Evolutionary conservation across 2,329 filamentous ascomycete genomes (phyloP), one percentile per base, ranked within the genome.

Genomic region (Claviceps fusiformis): DNA sequence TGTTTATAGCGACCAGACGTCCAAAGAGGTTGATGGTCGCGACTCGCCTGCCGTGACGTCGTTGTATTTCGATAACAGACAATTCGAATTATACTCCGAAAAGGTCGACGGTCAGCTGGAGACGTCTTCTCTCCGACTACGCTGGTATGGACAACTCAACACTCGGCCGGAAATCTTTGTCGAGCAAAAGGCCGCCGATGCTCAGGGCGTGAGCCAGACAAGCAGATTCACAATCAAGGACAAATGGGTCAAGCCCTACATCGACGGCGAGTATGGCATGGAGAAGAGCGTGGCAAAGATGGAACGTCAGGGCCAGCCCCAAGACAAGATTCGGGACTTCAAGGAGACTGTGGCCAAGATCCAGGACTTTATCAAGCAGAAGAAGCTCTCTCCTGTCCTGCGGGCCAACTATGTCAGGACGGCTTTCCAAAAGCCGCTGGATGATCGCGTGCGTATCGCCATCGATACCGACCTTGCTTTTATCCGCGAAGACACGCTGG

Each of bases 351-450:
- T 92, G 17, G 75, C 83, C 50, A 81, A 85, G 57, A 87, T 97
- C 45, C 89, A 95, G 67, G 74, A 77, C 1, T 92, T 95, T 63
- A 83, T 96, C 67, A 80, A 82, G 64, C 78, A 87, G 50, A 82
- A 88, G 64, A 79, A 87, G 55, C 75, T 98, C 17, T 82, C 92
- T 66, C 93, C 93, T 5, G 80, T 95, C 37, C 70, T 98, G 54
- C 83, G 93, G 52, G 93, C 93, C 59, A 95, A 95, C 71, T 97
- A 97, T 68, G 87, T 85, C 44, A 87, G 93, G 59, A 95, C 90
- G 1, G 93, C 93, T 1, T 98, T 97, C 74, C 93, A 98, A 70
- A 95, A 95, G 61, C 93, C 93, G 6, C 83, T 88, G 15, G 91
- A 98, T 67, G 84, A 95, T 68, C 86, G 88, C 24, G 85, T 98